Evolutionary conservation across 1,139 yeast genomes (phyloP), one percentile per base, ranked within the genome.

Genomic region (Nakaseomyces nivariensis): DNA sequence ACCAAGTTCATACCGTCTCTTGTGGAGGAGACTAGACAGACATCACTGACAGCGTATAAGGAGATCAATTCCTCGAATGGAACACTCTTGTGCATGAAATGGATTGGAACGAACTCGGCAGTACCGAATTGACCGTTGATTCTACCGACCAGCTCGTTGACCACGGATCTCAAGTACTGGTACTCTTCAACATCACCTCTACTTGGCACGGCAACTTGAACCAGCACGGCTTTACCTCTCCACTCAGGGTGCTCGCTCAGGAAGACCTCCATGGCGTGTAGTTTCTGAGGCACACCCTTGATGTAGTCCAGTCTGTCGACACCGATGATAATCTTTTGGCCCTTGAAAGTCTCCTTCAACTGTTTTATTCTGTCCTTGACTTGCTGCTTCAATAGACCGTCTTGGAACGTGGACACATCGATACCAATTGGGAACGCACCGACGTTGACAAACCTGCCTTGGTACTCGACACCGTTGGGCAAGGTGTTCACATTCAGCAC

Each of bases 351-450:
- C 73, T 81, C 52, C 68, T 63, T 64, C 56, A 94, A 72, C 53
- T 78, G 79, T 43, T 71, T 64, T 52, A 90, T 80, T 58, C 98
- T 75, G 43, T 78, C 68, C 44, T 78, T 72, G 4, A 89, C 97
- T 10, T 72, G 63, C 1, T 75, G 77, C 54, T 78, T 76, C 56
- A 81, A 73, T 58, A 92, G 70, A 0, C 96, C 97, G 41, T 83
- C 88, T 11, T 82, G 72, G 66, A 94, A 94, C 59, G 86, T 87
- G 52, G 88, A 96, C 25, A 89, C 95, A 62, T 94, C 98, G 55
- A 94, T 92, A 52, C 99, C 99, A 59, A 94, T 92, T 17, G 99
- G 99, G 77, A 90, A 92, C 0, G 97, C 97, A 17, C 97, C 96
- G 37, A 92, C 90, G 32, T 81, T 81, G 45, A 92, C 94, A 52